A percentile compares a stretch with the other conserved stretches of the same genome.
Conservation (phyloP, 495 filamentous ascomycete species). For the Podospora pseudocomata region DNA sequence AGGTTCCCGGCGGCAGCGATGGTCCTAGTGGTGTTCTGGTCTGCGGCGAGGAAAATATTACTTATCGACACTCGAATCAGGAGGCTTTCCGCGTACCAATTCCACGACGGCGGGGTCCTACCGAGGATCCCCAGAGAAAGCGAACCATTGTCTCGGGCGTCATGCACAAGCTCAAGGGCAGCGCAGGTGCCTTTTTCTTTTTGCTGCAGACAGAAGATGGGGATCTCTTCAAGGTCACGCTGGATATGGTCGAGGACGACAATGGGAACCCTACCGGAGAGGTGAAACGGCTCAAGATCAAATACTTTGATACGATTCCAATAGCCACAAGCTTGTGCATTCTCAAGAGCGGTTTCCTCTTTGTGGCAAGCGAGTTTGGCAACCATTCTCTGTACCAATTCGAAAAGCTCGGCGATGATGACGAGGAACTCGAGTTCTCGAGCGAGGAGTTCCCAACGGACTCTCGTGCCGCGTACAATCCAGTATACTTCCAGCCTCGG, state of each 20-base stretch:
- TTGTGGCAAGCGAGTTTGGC: conserved; percentile 86
- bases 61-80: conserved; percentile 91
- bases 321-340: conserved; percentile 82
- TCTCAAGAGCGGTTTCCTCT: conserved; percentile 92
- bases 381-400: conserved; percentile 97
- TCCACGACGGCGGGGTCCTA: conserved; percentile 76
- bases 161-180: conserved; percentile 94
- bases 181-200: conserved; percentile 83
- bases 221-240: conserved; percentile 92
- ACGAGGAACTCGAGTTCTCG: conserved; percentile 77
- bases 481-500: conserved; percentile 80
- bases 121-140: conserved; percentile 90
- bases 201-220: conserved; percentile 93
- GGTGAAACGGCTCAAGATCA: conserved; percentile 81
- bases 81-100: conserved; percentile 84
- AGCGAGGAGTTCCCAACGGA: conserved; percentile 82
- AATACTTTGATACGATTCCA: conserved; percentile 96
- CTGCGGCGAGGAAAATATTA: conserved; percentile 90
- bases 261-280: conserved; percentile 73
- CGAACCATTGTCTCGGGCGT: conserved; percentile 81
- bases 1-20: conserved; percentile 90
- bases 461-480: conserved; percentile 59
- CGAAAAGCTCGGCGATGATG: conserved; percentile 94
- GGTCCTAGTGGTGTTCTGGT: conserved; percentile 93
- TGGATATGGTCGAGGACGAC: conserved; percentile 84